Conservation (phyloP, 352 stramenopile genomes). For the Phytophthora cactorum region DNA sequence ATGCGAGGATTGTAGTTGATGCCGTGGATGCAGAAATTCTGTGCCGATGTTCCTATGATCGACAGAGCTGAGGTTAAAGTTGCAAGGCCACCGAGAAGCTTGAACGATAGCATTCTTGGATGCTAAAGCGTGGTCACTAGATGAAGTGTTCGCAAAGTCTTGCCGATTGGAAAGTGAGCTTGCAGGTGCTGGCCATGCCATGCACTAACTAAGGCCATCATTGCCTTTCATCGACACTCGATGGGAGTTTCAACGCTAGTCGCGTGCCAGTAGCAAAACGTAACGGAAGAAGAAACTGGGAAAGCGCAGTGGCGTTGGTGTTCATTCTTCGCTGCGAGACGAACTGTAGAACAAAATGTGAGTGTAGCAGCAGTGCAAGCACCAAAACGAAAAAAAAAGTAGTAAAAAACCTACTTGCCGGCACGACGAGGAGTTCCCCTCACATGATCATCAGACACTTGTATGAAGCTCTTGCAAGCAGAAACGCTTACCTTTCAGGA, state of each 20-base stretch:
- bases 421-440: too few relatives aligned
- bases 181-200: not conserved
- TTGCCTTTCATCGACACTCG: too few relatives aligned
- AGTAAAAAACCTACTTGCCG: too few relatives aligned
- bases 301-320: not conserved
- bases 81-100: constrained; percentile 19
- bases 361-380: too few relatives aligned
- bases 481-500: too few relatives aligned
- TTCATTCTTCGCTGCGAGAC: too few relatives aligned
- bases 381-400: too few relatives aligned
- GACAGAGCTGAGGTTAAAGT: constrained; percentile 15
- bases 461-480: too few relatives aligned
- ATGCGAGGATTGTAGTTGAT: constrained; percentile 78
- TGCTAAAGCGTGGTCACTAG: constrained; percentile 12
- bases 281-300: constrained; percentile 20
- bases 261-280: constrained; percentile 3
- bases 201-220: too few relatives aligned
- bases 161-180: constrained; percentile 32
- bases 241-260: constrained; percentile 3
- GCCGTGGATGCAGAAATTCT: constrained; percentile 52
- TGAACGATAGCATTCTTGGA: constrained; percentile 33
- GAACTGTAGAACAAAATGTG: too few relatives aligned
- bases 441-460: too few relatives aligned
- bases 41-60: constrained; percentile 1
- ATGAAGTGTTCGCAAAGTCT: constrained; percentile 16